Conservation (phyloP, 169 alveolate genomes). For the Plasmodium falciparum region DNA sequence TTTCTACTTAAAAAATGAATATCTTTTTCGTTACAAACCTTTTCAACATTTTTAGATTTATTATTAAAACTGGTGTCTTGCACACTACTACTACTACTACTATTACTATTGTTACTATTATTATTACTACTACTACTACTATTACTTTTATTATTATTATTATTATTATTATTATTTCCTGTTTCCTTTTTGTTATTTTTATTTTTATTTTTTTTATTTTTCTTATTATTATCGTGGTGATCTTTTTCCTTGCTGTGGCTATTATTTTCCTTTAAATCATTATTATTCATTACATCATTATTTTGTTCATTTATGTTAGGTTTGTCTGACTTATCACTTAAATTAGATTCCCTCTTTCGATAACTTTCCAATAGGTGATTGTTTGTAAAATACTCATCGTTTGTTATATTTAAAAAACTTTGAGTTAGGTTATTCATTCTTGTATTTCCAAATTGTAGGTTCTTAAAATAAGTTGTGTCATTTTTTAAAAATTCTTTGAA, state of each 20-base stretch:
- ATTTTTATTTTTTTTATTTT: not conserved
- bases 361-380: not conserved
- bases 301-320: not conserved
- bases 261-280: not conserved
- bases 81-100: not conserved
- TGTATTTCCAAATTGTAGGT: constrained; percentile 2
- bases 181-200: not conserved
- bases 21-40: not conserved
- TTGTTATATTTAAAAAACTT: constrained; percentile 33
- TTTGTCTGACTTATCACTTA: not conserved
- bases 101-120: not conserved
- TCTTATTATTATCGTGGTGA: not conserved
- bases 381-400: constrained; percentile 6
- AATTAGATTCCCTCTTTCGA: not conserved
- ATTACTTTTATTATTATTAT: not conserved
- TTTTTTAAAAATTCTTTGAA: constrained; percentile 65
- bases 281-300: not conserved
- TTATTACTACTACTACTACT: not conserved
- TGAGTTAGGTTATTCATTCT: constrained; percentile 38
- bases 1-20: constrained; percentile 12
- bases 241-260: not conserved
- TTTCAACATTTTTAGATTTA: not conserved
- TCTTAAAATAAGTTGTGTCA: constrained; percentile 43
- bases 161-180: not conserved
- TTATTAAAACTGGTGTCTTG: not conserved